Conservation (phyloP, 2,329 filamentous ascomycete genomes). For the Ustilaginoidea virens region DNA sequence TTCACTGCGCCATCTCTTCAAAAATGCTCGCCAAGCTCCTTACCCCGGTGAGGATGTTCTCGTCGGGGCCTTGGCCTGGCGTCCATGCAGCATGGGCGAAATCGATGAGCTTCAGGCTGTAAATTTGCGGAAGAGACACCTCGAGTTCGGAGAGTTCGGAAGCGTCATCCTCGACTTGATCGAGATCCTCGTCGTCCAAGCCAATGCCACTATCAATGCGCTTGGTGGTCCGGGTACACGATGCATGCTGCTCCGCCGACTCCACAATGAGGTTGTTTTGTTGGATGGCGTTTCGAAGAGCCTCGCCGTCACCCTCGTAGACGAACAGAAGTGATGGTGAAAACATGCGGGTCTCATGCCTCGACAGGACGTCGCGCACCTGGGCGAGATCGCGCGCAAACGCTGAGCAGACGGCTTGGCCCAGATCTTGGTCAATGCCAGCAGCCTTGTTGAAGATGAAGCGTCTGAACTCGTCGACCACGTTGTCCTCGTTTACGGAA, state of each 20-base stretch:
- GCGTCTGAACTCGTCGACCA: conserved; percentile 35
- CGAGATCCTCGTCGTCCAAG: conserved; percentile 27
- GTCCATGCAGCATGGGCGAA: conserved; percentile 88
- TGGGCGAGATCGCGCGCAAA: conserved; percentile 37
- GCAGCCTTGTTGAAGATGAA: conserved; percentile 44
- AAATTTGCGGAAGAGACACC: conserved; percentile 46
- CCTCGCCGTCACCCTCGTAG: conserved; percentile 45
- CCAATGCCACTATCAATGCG: conserved; percentile 41
- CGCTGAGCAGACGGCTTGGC: conserved; percentile 35
- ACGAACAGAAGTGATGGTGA: conserved; percentile 47
- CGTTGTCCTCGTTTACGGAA: conserved; percentile 35
- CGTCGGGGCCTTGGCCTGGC: conserved; percentile 68
- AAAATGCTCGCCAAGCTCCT: conserved; percentile 58
- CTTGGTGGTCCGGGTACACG: conserved; percentile 19
- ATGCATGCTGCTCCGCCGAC: conserved; percentile 28
- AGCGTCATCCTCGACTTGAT: no score
- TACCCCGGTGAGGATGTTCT: conserved; percentile 66
- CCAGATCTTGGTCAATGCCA: conserved; percentile 42
- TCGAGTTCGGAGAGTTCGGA: no score
- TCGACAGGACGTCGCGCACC: conserved; percentile 37
- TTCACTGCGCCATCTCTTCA: conserved; percentile 37
- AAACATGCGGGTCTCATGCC: conserved; percentile 47
- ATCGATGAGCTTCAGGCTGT: conserved; percentile 78
- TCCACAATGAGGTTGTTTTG: conserved; percentile 34
- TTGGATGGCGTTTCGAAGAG: conserved; percentile 35